These are phyloP conservation scores for Kalmanozyma brasiliensis DNA, from an alignment of 1,284 basidiomycete genomes.

Conservation along the genomic window DNA sequence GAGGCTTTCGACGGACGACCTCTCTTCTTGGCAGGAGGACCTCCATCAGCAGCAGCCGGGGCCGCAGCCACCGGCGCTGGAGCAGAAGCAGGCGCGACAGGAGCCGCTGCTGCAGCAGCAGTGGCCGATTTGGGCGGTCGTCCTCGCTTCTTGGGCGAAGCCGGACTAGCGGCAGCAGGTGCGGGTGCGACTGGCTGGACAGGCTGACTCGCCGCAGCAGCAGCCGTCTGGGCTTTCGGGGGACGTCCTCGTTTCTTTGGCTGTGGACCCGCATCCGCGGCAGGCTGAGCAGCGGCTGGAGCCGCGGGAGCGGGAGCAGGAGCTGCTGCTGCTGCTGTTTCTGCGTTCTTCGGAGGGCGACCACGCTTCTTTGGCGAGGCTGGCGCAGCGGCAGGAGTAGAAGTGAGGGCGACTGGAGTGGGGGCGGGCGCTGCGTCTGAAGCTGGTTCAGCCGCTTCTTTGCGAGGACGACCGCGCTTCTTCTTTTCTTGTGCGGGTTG, in stretches of 20 bases:
- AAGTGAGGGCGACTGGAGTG: conserved; percentile 3
- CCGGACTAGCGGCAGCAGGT: background rate
- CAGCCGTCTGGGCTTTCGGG: conserved; percentile 8
- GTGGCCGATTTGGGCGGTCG: conserved; percentile 23
- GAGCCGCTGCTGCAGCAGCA: conserved; percentile 11
- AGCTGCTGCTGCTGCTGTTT: conserved; percentile 4
- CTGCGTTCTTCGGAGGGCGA: conserved; percentile 31
- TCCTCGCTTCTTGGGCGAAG: conserved; percentile 37
- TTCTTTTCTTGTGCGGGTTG: conserved; percentile 16
- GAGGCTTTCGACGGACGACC: conserved; percentile 42
- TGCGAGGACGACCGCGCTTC: conserved; percentile 34
- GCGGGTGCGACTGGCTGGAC: background rate
- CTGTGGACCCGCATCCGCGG: conserved; percentile 2
- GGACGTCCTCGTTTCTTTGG: conserved; percentile 33
- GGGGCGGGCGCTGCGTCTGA: conserved; percentile 9
- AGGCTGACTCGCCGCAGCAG: background rate
- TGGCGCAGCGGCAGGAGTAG: conserved; percentile 9
- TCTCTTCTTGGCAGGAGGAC: conserved; percentile 31
- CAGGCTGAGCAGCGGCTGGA: conserved; percentile 4
- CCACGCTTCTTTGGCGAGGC: conserved; percentile 32
- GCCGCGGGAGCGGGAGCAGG: conserved; percentile 1
- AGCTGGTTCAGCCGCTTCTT: conserved; percentile 18
- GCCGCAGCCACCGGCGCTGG: conserved; percentile 4
- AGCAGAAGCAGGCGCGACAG: conserved; percentile 1
- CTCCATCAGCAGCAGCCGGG: background rate